phyloP scores from a whole-genome alignment of 306 rosid genomes.

The Castanopsis chinensis region DNA sequence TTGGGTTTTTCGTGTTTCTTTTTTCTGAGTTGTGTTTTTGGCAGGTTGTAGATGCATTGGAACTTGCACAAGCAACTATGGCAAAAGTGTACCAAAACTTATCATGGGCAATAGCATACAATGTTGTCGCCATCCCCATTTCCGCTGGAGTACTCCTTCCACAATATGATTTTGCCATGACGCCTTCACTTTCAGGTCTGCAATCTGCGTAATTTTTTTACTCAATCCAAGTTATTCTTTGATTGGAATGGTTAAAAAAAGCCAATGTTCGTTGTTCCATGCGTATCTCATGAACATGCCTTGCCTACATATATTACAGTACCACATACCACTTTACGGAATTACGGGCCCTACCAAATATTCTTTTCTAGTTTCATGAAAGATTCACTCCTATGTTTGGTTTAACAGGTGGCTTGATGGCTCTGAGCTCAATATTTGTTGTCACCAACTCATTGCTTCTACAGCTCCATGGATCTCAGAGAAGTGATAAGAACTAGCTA shows the following conservation, averaged over 20 bases:
- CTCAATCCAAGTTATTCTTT: not conserved
- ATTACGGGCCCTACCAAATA: not conserved
- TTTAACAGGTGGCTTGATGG: constrained; percentile 91
- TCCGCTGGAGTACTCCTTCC: constrained; percentile 95
- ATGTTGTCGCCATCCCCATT: constrained; percentile 72
- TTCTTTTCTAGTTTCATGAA: not conserved
- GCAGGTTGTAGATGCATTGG: constrained; percentile 90
- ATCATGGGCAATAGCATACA: constrained; percentile 94
- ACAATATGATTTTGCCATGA: constrained; percentile 88
- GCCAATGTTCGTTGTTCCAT: not conserved
- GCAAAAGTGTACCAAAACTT: constrained; percentile 88
- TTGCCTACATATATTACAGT: not conserved
- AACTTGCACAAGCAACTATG: constrained; percentile 90
- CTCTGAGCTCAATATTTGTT: constrained; percentile 91
- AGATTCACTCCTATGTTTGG: constrained; percentile 11
- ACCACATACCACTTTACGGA: constrained; percentile 1
- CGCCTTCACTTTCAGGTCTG: constrained; percentile 95
- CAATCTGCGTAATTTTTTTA: constrained; percentile 25
- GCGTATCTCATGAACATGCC: constrained; percentile 12
- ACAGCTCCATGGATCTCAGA: constrained; percentile 57
- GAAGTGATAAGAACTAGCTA: constrained; percentile 17
- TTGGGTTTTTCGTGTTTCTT: constrained; percentile 3
- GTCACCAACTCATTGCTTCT: constrained; percentile 86
- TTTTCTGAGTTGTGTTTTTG: constrained; percentile 21
- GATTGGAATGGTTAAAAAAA: not conserved